Percentiles rank a stretch among this genome's conserved stretches.
phyloP scores from a whole-genome alignment of 2,329 filamentous ascomycete genomes.

The Hymenoscyphus fructigenus region DNA sequence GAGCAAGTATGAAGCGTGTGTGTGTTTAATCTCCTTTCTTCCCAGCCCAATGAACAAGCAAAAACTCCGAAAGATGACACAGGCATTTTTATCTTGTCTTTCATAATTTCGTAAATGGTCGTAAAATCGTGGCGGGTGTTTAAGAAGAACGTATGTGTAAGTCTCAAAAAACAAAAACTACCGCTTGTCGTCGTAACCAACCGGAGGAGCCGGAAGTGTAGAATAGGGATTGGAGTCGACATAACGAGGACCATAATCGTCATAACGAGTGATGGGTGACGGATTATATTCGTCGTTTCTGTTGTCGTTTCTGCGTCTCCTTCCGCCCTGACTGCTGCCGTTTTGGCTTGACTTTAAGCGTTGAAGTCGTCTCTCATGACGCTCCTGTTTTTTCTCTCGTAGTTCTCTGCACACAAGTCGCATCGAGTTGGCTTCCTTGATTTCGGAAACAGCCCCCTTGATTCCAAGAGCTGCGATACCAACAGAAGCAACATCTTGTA shows the following conservation, averaged over 20 bases:
- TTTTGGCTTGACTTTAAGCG: slow-evolving; percentile 37
- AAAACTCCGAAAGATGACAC: not conserved
- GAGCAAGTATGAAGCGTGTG: not conserved
- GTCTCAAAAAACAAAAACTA: not conserved
- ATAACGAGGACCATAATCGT: slow-evolving; percentile 41
- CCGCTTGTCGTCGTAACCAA: slow-evolving; percentile 30
- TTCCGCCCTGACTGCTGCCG: slow-evolving; percentile 31
- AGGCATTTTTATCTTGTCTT: not conserved
- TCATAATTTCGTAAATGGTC: slow-evolving; percentile 5
- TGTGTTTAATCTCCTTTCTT: not conserved
- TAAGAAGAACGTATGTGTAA: not conserved
- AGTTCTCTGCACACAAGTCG: slow-evolving; percentile 56
- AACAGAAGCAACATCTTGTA: slow-evolving; percentile 64
- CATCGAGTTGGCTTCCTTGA: slow-evolving; percentile 66
- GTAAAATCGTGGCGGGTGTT: not conserved
- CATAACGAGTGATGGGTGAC: slow-evolving; percentile 29
- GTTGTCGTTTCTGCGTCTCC: slow-evolving; percentile 22
- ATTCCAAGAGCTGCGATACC: slow-evolving; percentile 67
- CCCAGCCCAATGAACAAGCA: not conserved
- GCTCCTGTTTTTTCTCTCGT: slow-evolving; percentile 46
- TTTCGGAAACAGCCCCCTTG: slow-evolving; percentile 62
- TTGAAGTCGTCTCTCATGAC: slow-evolving; percentile 46
- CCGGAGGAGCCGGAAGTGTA: slow-evolving; percentile 35
- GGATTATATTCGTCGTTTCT: slow-evolving; percentile 10
- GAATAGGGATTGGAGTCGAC: slow-evolving; percentile 47